phyloP scores from a whole-genome alignment of 768 basidiomycete genomes.

The Rhodotorula graminis region DNA sequence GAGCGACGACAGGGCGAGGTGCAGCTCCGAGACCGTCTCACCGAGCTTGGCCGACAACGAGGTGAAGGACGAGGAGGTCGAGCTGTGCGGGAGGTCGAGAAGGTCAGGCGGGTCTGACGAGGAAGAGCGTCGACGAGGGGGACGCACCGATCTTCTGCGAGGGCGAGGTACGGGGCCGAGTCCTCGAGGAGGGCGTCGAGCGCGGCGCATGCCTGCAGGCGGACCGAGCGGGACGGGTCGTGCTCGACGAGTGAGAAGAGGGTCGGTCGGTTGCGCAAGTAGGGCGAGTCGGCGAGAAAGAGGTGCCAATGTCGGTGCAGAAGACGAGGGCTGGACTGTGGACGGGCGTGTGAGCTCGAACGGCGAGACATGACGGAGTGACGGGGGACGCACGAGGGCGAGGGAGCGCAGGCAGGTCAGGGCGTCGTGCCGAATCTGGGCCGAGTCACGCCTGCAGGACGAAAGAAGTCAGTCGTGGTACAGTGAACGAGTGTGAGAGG shows the following conservation, averaged over 20 bases:
- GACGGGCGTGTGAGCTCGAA: not conserved
- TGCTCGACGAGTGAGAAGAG: constrained; percentile 23
- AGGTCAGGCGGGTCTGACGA: not conserved
- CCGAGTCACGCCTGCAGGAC: not conserved
- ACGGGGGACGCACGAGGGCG: constrained; percentile 1
- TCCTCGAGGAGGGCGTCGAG: constrained; percentile 16
- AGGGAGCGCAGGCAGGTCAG: constrained; percentile 10
- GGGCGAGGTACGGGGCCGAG: constrained; percentile 19
- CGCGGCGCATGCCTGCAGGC: constrained; percentile 3
- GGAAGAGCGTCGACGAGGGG: no score
- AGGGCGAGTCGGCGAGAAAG: constrained; percentile 34
- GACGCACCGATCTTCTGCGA: constrained; percentile 32
- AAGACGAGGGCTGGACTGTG: not conserved
- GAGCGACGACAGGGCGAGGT: constrained; percentile 7
- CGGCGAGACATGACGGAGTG: not conserved
- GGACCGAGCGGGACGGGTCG: constrained; percentile 20
- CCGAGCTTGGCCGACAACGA: constrained; percentile 30
- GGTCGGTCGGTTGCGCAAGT: constrained; percentile 4
- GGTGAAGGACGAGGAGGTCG: constrained; percentile 32
- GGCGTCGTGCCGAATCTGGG: constrained; percentile 24
- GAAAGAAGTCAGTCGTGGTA: not conserved
- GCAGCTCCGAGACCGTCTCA: constrained; percentile 26
- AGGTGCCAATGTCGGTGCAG: constrained; percentile 27
- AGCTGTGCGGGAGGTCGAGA: not conserved
- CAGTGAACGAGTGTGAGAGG: no score